Evolutionary conservation across 2,329 filamentous ascomycete genomes (phyloP), one percentile per base, ranked within the genome.

Genomic region (Chalaropsis thielavioides): DNA sequence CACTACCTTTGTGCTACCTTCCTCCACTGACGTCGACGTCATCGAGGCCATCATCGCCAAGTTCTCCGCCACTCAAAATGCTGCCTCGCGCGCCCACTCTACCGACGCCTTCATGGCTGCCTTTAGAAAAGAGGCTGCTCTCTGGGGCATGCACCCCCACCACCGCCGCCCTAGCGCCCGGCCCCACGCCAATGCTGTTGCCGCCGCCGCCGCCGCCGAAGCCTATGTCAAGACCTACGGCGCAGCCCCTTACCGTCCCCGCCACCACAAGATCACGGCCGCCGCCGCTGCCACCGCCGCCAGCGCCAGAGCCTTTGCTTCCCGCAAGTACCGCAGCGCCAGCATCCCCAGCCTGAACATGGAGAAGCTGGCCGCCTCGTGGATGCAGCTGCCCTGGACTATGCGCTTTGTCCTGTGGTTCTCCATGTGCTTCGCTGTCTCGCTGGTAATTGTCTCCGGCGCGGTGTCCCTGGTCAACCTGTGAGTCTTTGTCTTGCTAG

Each of bases 301-400:
- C 58, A 58, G 19, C 10, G 51, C 22, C 15, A 35, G 11, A 13
- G 40, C 59, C 38, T 40, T 61, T 43, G 38, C 59, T 38, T 27
- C 17, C 27, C 40, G 41, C 35, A 61, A 54, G 43, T 43, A 51
- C 61, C 51, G 38, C 43, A 27, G 22, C n/a, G 64, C 41, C 19
- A 63, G 61, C 22, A 17, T 44, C 5, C 8, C 8, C 19, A 56
- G 44, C 15, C 38, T 61, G 15, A 40, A 66, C 24, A 19, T 66
- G 22, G 51, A 66, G 8, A 58, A 56, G 0, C 41, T 66, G 61
- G 44, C 41, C 35, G 61, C 61, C 22, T 41, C 61, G 40, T 66
- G 64, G 64, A 63, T 58, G 44, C 24, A 40, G 41, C 43, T 66
- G 31, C 61, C 64, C 41, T 66, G 64, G 64, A 46, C 35, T 22